These are phyloP conservation scores for Talaromyces liani DNA, from an alignment of 495 filamentous ascomycete species.

Conservation along the genomic window DNA sequence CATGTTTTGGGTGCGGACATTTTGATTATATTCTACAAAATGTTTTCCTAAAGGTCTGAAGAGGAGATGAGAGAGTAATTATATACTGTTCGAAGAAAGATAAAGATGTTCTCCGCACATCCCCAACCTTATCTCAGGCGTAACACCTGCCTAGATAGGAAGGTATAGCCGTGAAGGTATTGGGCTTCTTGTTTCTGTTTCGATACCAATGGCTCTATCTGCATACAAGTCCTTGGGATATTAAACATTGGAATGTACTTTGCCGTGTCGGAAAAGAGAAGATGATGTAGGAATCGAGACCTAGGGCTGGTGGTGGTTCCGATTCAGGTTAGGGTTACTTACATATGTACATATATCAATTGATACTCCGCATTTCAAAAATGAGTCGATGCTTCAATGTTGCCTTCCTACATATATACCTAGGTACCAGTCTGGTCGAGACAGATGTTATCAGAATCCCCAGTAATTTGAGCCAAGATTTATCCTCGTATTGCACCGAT, in stretches of 20 bases:
- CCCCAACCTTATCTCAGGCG: background rate
- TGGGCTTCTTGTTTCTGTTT: background rate
- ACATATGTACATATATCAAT: no score
- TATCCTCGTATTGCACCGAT: no score
- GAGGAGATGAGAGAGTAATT: background rate
- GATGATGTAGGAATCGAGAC: background rate
- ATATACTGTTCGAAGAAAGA: background rate
- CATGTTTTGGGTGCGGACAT: conserved; percentile 25
- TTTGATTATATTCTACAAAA: background rate
- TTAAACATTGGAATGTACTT: background rate
- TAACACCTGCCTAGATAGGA: background rate
- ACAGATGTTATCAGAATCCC: no score
- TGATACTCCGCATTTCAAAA: no score
- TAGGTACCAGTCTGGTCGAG: no score
- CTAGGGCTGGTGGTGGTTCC: background rate
- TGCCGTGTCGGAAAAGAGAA: background rate
- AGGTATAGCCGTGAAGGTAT: background rate
- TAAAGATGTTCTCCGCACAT: background rate
- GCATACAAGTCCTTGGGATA: background rate
- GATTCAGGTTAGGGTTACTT: no score
- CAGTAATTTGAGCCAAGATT: no score
- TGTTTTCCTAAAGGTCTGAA: background rate
- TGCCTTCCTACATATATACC: no score
- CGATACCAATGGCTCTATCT: background rate
- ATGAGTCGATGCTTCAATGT: no score